These are phyloP conservation scores for Teratosphaeria nubilosa DNA, from an alignment of 2,329 filamentous ascomycete genomes.

Conservation along the genomic window DNA sequence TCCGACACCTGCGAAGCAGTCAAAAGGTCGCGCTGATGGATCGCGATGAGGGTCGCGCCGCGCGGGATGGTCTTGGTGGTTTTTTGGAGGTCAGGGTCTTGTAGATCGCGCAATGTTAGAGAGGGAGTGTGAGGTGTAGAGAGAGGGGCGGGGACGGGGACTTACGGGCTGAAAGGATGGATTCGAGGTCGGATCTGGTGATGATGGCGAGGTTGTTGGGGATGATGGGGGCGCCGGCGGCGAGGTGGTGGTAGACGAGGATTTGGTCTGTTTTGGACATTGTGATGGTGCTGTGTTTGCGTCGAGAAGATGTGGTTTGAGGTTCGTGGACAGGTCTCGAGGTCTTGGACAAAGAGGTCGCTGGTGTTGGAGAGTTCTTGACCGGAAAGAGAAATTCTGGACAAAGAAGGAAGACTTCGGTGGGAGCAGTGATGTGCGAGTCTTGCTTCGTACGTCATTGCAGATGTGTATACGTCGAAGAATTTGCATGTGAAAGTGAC, in stretches of 20 bases:
- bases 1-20: slow-evolving; percentile 3
- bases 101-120: not conserved
- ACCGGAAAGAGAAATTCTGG: not conserved
- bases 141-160: too few relatives aligned
- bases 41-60: slow-evolving; percentile 7
- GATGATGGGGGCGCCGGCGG: slow-evolving; percentile 6
- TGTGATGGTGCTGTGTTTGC: not conserved
- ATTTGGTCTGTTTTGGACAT: slow-evolving; percentile 10
- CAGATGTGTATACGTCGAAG: not conserved
- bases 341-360: not conserved
- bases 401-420: not conserved
- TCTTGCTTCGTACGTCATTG: not conserved
- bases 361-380: not conserved
- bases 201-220: slow-evolving; percentile 9
- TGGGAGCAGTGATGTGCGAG: not conserved
- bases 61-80: slow-evolving; percentile 9
- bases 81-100: slow-evolving; percentile 11
- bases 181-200: slow-evolving; percentile 5
- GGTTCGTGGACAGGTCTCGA: not conserved
- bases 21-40: slow-evolving; percentile 13
- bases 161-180: slow-evolving; percentile 7
- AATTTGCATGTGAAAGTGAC: not conserved
- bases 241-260: slow-evolving; percentile 17
- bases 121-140: too few relatives aligned
- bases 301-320: too few relatives aligned